Conservation (phyloP, 1,284 basidiomycete species). For the Sporisorium reilianum region DNA sequence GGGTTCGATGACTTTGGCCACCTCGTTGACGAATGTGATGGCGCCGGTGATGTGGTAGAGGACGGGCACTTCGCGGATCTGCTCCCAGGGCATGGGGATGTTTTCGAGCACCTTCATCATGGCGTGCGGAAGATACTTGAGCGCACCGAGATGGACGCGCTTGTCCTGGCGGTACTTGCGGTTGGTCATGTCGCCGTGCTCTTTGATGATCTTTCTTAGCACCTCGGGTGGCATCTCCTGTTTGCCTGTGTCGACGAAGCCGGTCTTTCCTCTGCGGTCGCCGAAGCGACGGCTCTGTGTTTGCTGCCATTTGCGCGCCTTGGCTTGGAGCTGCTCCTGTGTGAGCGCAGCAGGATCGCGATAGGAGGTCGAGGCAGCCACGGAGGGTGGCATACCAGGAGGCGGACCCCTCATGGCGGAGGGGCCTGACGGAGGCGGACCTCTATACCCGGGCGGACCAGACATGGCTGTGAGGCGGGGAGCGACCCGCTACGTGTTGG, state of each 20-base stretch:
- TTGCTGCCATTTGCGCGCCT: slow-evolving; percentile 92
- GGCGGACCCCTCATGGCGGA: slow-evolving; percentile 51
- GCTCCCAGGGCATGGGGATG: slow-evolving; percentile 98
- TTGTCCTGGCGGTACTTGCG: slow-evolving; percentile 93
- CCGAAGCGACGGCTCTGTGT: slow-evolving; percentile 91
- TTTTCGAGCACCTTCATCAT: slow-evolving; percentile 99
- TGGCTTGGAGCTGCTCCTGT: slow-evolving; percentile 82
- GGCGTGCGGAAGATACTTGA: slow-evolving; percentile 99
- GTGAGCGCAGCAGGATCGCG: slow-evolving; percentile 73
- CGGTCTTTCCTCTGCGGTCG: slow-evolving; percentile 83
- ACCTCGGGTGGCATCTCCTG: slow-evolving; percentile 82
- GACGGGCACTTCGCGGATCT: slow-evolving; percentile 71
- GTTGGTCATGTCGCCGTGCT: slow-evolving; percentile 70
- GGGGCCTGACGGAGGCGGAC: slow-evolving; percentile 48
- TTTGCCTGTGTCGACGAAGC: slow-evolving; percentile 91
- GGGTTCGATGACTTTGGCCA: slow-evolving; percentile 95
- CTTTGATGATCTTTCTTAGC: slow-evolving; percentile 69
- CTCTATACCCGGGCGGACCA: slow-evolving; percentile 54
- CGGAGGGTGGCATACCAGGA: slow-evolving; percentile 41
- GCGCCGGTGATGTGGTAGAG: slow-evolving; percentile 86
- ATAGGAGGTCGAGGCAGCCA: slow-evolving; percentile 27
- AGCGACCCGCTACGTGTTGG: slow-evolving; percentile 4
- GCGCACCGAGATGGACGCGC: slow-evolving; percentile 95
- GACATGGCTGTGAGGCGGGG: slow-evolving; percentile 35
- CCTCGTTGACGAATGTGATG: slow-evolving; percentile 99